Base-by-base conservation (phyloP, 2,329 filamentous ascomycete genomes). In the Lasiodiplodia sp. region DNA sequence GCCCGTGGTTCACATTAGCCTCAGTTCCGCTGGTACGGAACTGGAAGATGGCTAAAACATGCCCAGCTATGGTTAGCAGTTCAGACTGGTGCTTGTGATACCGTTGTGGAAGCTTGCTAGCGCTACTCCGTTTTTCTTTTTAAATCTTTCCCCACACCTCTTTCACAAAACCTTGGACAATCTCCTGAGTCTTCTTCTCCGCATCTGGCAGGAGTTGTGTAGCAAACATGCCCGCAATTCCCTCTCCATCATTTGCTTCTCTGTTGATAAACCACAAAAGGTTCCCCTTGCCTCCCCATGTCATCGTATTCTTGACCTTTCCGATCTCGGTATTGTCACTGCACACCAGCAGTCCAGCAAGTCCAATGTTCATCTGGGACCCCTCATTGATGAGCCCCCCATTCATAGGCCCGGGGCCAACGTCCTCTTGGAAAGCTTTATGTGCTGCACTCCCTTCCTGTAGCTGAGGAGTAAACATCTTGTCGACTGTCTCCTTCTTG, bases 231-330 rank as follows among this genome's bases (percentile, higher is more conserved):
- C n/a, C 55, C 34, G 55, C 55, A 5, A 58, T 21, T 1, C 55
- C 55, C 3, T 58, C 55, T 1, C 55, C 55, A 40, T 21, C 34
- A 4, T 31, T 40, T n/a, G 55, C 55, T 12, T 58, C 34, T 21
- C 55, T 44, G 12, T 58, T 58, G 8, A 37, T 14, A 21, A 58
- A 79, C 77, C 77, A 78, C 4, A 71, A 70, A 49, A 78, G 65
- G 66, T 78, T 79, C 14, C 77, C 77, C 5, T 72, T 63, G 1
- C 76, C 77, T 37, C 74, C 74, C 77, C 76, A 78, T 5, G 75
- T 40, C 75, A 78, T 16, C 8, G 75, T 0, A 77, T 76, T 16
- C 55, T 12, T 25, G 10, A 11, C n/a, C n/a, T n/a, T 21, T 8
- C 44, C 44, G 0, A 21, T 18, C 44, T 47, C 44, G 18, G 44